phyloP scores from a whole-genome alignment of 1,284 basidiomycete genomes.

The Cutaneotrichosporon sp. region DNA sequence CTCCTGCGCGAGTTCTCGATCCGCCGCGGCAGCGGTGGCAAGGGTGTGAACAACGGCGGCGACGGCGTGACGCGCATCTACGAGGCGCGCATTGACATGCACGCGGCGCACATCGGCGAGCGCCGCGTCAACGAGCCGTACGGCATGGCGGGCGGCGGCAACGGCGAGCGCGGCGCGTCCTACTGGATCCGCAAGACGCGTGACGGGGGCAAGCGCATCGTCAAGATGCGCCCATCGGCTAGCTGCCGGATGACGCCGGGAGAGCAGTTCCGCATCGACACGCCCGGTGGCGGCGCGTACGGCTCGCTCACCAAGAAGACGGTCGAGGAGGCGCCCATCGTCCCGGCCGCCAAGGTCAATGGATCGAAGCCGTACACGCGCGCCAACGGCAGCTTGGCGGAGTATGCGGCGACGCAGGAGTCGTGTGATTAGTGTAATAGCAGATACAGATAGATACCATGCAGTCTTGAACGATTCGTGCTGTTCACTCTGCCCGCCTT shows the following conservation, averaged over 20 bases:
- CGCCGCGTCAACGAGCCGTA: conserved; percentile 36
- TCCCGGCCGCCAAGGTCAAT: background rate
- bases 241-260: conserved; percentile 26
- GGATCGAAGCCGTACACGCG: conserved; percentile 1
- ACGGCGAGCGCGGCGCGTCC: conserved; percentile 31
- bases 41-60: conserved; percentile 76
- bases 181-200: conserved; percentile 49
- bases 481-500: too few species aligned
- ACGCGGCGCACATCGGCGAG: conserved; percentile 63
- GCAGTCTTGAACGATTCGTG: too few species aligned
- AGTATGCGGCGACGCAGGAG: conserved; percentile 12
- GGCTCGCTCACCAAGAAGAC: conserved; percentile 5
- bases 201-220: conserved; percentile 61
- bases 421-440: background rate
- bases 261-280: conserved; percentile 34
- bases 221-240: conserved; percentile 6
- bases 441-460: too few species aligned
- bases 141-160: conserved; percentile 32
- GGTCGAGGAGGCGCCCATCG: too few species aligned
- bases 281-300: conserved; percentile 41
- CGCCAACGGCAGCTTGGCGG: conserved; percentile 11
- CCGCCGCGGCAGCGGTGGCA: conserved; percentile 72
- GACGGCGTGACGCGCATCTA: conserved; percentile 85
- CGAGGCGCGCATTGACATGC: conserved; percentile 81
- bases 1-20: conserved; percentile 79